Base-by-base conservation (phyloP, 305 asterid genomes). In the Rubia balearica region DNA sequence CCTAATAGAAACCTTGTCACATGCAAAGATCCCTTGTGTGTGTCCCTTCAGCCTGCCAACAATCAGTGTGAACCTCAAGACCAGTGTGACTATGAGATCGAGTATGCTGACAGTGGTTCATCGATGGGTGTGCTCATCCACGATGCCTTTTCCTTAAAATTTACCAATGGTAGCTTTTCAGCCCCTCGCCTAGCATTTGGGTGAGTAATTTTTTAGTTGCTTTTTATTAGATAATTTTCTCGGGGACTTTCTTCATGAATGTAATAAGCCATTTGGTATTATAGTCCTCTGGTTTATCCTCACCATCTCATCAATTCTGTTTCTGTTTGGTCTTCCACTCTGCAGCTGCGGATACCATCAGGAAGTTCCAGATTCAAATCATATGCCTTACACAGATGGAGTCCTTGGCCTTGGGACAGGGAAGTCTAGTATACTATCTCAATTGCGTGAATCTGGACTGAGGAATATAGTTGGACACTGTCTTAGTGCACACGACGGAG, bases 301-400 rank as follows among this genome's bases (percentile, higher is more conserved):
- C n/a, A 2, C 19, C 48, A 21, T 45, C 21, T 43, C 55, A 42
- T 59, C 40, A 10, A 10, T n/a, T 30, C 65, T 41, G n/a, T 3
- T 46, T 77, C 33, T 43, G 41, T 45, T 43, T 61, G 21, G 40
- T 68, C 43, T 46, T 67, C 33, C 68, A 16, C 53, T 77, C 40
- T 82, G 68, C 80, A 93, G 98, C 78, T 93, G 98, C 73, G 98
- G 98, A 59, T 91, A 93, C 80, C 77, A 87, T 76, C 98, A 93
- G 85, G 91, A 88, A 83, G 82, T 88, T 78, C 83, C 80, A 30
- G 86, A 80, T 76, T 51, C 83, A 8, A 46, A 75, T 27, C 82
- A 82, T 73, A 79, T 81, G 61, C 93, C 96, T 62, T 90, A 38
- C 74, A 80, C 96, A 0, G 98, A 93, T 70, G 98, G 97, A 73